Evolutionary conservation across 1,139 yeast species (phyloP), one percentile per base, ranked within the genome.

Genomic region (Pichiaceae sp.): DNA sequence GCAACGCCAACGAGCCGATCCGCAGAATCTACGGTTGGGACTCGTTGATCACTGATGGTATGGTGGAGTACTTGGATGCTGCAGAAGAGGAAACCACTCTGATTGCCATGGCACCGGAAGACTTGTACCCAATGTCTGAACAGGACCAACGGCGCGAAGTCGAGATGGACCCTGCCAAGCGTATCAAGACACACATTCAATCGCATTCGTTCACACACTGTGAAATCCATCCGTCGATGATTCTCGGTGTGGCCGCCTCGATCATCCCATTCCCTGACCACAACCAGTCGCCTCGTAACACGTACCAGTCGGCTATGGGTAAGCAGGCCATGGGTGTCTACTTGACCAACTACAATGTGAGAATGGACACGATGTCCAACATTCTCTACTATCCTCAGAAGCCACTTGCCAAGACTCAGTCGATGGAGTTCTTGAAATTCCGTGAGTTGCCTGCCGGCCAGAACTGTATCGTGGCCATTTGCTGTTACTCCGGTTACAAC

Each of bases 241-340:
- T 91, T 62, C 71, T 91, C 46, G 99, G 99, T 60, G 96, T 91
- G 49, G 95, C 96, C 34, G 99, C 99, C 8, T 85, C 96, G 30
- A 89, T 91, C 59, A 91, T 91, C 72, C 99, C 99, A 19, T 91
- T 91, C 84, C 99, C 99, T 14, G 98, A 91, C 65, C 99, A 91
- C 64, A 91, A 91, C 62, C 99, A 91, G 70, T 89, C 97, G 41
- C 98, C 98, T 42, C 94, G 98, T 78, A 91, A 91, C 61, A 91
- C 98, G 5, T 91, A 91, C 64, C 98, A 91, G 68, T 87, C 96
- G 57, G 98, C 98, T 46, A 91, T 91, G 98, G 98, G 98, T 77
- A 91, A 91, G 64, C 99, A 91, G 67, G 99, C 99, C 42, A 91
- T 91, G 98, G 99, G 99, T 58, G 98, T 93, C n/a, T 89, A 86